Base-by-base conservation (phyloP, 2,329 filamentous ascomycete genomes). In the Colletotrichum sp. region DNA sequence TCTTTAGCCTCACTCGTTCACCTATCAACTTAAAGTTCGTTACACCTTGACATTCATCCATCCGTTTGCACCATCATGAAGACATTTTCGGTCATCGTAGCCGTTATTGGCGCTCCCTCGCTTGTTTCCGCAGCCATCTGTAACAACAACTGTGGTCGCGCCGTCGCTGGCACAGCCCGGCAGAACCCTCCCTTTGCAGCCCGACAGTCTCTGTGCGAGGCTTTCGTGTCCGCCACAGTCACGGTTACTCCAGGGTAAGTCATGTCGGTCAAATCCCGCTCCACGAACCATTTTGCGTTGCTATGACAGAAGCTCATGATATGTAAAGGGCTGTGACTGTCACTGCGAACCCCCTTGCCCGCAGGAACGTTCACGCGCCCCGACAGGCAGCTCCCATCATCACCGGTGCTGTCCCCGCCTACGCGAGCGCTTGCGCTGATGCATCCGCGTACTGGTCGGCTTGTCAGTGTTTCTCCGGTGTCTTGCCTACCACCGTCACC, bases 401-500 rank as follows among this genome's bases (percentile, higher is more conserved):
- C 26, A 71, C 72, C 4, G 72, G 67, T 28, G 60, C 64, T 15
- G 64, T 62, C 21, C 78, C 78, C 7, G 67, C 72, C 9, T 79
- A 77, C 39, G 78, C 78, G 55, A 77, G 67, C 57, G 62, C 55
- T 55, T 79, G 78, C 57, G 16, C 68, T 26, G 72, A 77, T 34
- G 32, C 63, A 9, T 64, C 59, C 7, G 59, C 60, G 13, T 79
- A 79, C 60, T 79, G 78, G 77, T 71, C 63, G n/a, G 78, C 78
- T 9, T 79, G 78, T 52, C 77, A 78, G 73, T 79, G 78, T 66
- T 79, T 78, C 69, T 60, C 55, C 3, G 78, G 77, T 6, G 69
- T 78, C 49, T 30, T 16, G 13, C 60, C 78, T 13, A 78, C 78
- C 16, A 75, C 71, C 21, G 62, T 77, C 15, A 78, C 78, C 30